These are phyloP conservation scores for Citrus hindsii DNA, from an alignment of 345 rosid genomes.

Conservation along the genomic window DNA sequence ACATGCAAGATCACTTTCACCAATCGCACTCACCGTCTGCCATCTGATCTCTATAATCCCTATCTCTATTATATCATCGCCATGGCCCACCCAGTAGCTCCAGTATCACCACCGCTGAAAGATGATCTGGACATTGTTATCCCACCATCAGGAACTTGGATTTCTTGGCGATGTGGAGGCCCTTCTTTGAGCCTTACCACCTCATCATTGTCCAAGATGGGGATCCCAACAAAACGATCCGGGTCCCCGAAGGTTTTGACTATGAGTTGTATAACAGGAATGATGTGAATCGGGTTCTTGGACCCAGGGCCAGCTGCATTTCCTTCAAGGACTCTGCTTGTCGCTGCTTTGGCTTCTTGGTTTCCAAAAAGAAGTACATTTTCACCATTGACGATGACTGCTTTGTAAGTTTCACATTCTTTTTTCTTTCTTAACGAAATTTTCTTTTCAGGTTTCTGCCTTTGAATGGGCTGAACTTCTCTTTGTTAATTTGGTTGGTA, in stretches of 20 bases:
- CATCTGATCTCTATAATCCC: neutral
- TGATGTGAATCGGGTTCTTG: slow-evolving; percentile 27
- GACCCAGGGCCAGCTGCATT: slow-evolving; percentile 35
- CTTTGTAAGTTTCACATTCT: slow-evolving; percentile 35
- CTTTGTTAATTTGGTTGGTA: neutral
- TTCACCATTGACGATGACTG: slow-evolving; percentile 67
- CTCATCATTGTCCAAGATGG: slow-evolving; percentile 39
- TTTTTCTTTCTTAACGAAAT: neutral
- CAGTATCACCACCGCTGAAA: slow-evolving; percentile 9
- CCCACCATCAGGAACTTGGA: slow-evolving; percentile 30
- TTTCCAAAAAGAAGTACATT: slow-evolving; percentile 57
- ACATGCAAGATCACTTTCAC: neutral
- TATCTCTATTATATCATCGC: neutral
- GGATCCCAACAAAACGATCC: slow-evolving; percentile 28
- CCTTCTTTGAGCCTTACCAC: slow-evolving; percentile 34
- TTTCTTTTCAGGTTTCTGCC: neutral
- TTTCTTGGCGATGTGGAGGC: slow-evolving; percentile 41
- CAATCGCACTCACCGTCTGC: neutral
- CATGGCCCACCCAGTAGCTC: slow-evolving; percentile 10
- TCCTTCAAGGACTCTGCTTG: slow-evolving; percentile 44
- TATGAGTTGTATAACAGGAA: slow-evolving; percentile 31
- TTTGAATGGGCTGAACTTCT: neutral
- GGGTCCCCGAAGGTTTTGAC: slow-evolving; percentile 33
- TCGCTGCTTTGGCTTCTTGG: slow-evolving; percentile 61
- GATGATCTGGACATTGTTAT: slow-evolving; percentile 34